These are phyloP conservation scores for Pseudocercospora macadamiae DNA, from an alignment of 2,329 filamentous ascomycete genomes.

Conservation along the genomic window DNA sequence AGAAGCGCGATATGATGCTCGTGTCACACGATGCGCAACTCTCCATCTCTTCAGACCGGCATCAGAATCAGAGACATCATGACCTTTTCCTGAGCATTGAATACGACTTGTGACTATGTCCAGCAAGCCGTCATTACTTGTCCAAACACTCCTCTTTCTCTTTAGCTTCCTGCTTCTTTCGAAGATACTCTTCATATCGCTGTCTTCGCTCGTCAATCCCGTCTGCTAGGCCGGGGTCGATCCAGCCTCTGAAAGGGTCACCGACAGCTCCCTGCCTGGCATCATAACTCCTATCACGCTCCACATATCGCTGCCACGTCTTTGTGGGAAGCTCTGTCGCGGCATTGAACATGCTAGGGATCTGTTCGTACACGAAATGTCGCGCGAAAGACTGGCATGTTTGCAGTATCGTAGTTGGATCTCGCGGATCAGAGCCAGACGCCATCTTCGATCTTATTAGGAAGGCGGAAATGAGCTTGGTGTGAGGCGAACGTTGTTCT, in stretches of 20 bases:
- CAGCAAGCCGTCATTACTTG: background rate
- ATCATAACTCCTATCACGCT: constrained; percentile 26
- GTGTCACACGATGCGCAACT: too few species aligned
- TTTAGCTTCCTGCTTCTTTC: background rate
- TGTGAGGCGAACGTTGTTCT: background rate
- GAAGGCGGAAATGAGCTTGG: background rate
- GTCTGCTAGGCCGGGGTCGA: constrained; percentile 25
- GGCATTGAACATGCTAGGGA: constrained; percentile 18
- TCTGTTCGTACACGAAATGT: constrained; percentile 19
- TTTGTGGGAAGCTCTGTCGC: constrained; percentile 23
- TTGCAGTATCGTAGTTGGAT: constrained; percentile 19
- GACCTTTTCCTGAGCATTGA: background rate
- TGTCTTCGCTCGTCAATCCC: constrained; percentile 23
- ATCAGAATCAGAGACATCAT: too few species aligned
- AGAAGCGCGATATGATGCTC: too few species aligned
- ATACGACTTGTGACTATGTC: background rate
- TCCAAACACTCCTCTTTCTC: background rate
- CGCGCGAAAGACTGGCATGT: constrained; percentile 15
- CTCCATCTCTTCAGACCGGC: too few species aligned
- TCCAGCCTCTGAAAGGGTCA: constrained; percentile 24
- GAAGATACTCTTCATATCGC: constrained; percentile 18
- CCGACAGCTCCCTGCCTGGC: constrained; percentile 27
- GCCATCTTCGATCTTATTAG: constrained; percentile 9
- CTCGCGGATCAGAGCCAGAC: constrained; percentile 21
- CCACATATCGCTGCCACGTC: constrained; percentile 19